Evolutionary conservation across 345 rosid genomes (phyloP).

Genomic region (Eucalyptus marginata): DNA sequence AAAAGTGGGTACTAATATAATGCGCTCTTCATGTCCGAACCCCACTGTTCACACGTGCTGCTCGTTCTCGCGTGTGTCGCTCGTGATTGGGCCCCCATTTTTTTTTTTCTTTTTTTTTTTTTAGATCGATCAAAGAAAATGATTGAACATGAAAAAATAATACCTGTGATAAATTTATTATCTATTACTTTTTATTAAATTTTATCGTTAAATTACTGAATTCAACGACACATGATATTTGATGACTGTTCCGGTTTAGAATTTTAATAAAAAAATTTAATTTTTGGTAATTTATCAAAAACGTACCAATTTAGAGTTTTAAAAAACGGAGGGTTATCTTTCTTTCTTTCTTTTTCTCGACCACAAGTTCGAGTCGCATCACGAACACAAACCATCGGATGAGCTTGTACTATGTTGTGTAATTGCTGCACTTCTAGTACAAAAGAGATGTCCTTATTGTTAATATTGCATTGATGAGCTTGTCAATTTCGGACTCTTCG

Average conservation of each 20-base stretch:
- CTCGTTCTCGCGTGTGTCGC: background rate
- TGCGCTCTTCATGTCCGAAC: background rate
- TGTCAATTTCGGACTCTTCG: background rate
- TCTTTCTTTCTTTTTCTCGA: rapidly evolving
- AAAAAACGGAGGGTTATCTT: rapidly evolving
- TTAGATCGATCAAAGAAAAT: background rate
- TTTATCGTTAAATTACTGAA: rapidly evolving
- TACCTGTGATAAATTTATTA: background rate
- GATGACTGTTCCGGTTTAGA: rapidly evolving
- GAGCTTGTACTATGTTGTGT: background rate
- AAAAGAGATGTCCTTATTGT: background rate
- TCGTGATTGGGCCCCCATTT: background rate
- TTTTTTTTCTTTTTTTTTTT: rapidly evolving
- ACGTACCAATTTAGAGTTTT: too few relatives aligned
- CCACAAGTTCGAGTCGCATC: too few relatives aligned
- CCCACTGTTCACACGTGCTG: background rate
- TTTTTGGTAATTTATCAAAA: too few relatives aligned
- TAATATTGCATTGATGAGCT: background rate
- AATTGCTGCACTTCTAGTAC: background rate
- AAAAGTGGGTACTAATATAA: background rate
- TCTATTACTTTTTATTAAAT: too few relatives aligned
- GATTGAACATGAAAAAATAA: too few relatives aligned
- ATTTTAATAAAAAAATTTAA: too few relatives aligned
- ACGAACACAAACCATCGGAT: too few relatives aligned
- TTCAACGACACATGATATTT: rapidly evolving